Evolutionary conservation across 129 eudicot species (phyloP).

Genomic region (Tagetes erecta): DNA sequence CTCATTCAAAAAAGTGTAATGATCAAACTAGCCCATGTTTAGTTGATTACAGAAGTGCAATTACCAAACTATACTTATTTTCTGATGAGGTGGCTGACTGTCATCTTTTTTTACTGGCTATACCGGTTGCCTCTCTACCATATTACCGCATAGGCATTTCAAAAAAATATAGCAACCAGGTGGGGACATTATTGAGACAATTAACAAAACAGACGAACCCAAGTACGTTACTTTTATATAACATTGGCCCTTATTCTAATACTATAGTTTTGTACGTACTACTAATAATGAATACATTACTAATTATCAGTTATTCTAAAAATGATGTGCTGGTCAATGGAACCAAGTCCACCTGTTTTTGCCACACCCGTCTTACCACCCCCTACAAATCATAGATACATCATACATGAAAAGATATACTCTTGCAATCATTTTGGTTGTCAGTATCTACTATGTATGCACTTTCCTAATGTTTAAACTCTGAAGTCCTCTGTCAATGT

Average conservation of each 20-base stretch:
- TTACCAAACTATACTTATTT: neutral
- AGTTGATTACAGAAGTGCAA: neutral
- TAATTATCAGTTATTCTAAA: neutral
- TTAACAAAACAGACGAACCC: neutral
- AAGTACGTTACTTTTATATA: neutral
- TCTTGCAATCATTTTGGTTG: constrained; percentile 18
- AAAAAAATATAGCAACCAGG: neutral
- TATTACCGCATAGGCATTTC: neutral
- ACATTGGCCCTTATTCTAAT: neutral
- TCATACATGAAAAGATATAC: neutral
- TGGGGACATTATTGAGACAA: neutral
- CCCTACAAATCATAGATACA: neutral
- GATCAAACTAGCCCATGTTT: neutral
- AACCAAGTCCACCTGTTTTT: neutral
- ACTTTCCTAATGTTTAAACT: neutral
- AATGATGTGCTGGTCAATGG: neutral
- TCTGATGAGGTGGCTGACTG: neutral
- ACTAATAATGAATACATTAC: neutral
- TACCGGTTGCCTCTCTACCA: neutral
- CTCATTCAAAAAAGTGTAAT: neutral
- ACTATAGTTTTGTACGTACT: neutral
- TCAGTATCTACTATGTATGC: neutral
- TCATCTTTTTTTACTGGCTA: neutral
- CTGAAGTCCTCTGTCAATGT: neutral
- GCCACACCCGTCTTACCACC: neutral